Percentiles rank a stretch among this genome's conserved stretches.
Conservation (phyloP, 768 basidiomycete species). For the Strobilomyces echinocephalus region DNA sequence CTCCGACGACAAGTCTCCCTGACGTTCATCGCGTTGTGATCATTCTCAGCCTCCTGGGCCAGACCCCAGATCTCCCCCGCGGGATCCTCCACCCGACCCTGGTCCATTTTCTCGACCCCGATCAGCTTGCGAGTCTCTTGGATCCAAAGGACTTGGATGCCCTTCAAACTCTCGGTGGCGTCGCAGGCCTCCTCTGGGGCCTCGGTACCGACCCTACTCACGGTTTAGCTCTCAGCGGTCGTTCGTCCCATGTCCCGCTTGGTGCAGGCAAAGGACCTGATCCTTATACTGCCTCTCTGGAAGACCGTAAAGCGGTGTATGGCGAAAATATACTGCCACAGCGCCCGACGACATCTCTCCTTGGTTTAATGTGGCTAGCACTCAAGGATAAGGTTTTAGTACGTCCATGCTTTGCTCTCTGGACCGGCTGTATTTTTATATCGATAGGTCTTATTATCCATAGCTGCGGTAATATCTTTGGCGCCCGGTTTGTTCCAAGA, state of each 20-base stretch:
- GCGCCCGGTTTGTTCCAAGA: constrained; percentile 94
- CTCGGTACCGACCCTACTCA: constrained; percentile 61
- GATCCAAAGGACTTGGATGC: constrained; percentile 80
- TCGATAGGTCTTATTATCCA: constrained; percentile 73
- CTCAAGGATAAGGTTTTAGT: constrained; percentile 89
- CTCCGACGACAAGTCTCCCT: constrained; percentile 3
- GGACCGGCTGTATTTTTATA: constrained; percentile 1
- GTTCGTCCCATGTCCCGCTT: constrained; percentile 11
- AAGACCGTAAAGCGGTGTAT: constrained; percentile 63
- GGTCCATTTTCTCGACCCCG: constrained; percentile 73
- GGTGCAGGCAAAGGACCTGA: constrained; percentile 20
- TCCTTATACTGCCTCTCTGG: constrained; percentile 40
- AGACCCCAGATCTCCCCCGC: constrained; percentile 14
- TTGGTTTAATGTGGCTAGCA: constrained; percentile 79
- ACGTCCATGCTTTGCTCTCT: constrained; percentile 26
- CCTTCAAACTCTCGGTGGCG: constrained; percentile 69
- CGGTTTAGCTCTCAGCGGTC: constrained; percentile 35
- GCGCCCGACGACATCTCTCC: constrained; percentile 62
- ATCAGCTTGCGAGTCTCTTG: constrained; percentile 74
- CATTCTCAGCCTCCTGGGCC: constrained; percentile 14
- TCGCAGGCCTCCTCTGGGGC: constrained; percentile 57
- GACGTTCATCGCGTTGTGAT: constrained; percentile 21
- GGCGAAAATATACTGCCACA: constrained; percentile 72
- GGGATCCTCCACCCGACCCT: constrained; percentile 49
- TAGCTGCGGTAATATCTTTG: constrained; percentile 89